Base-by-base conservation (phyloP, 148 eudicot genomes). In the Camellia japonica region DNA sequence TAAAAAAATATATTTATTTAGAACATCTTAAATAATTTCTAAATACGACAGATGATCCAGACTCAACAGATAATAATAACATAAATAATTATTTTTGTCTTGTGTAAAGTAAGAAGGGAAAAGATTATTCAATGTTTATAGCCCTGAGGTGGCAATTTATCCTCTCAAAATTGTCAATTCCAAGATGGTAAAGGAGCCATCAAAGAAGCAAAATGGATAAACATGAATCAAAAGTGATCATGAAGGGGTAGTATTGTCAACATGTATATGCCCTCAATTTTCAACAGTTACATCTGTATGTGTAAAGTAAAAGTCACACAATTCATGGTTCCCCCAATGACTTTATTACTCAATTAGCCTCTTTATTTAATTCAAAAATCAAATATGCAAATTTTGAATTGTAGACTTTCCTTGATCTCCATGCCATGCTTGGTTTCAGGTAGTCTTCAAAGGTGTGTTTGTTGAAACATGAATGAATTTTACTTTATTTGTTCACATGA, bases 301-400 rank as follows among this genome's bases (percentile, higher is more conserved):
- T 47, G 79, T 52, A 54, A 67, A 51, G 47, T 55, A 38, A 56
- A 74, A 77, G 51, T 51, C 62, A 77, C 73, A 77, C 20, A 44
- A 3, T 14, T 51, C 52, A 5, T 49, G 6, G 46, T 61, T 9
- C 19, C 42, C 69, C 79, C 42, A 52, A 61, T 38, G 51, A 51
- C 15, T 66, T 77, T 38, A 66, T 65, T 65, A 49, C 8, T 66
- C 41, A 41, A 15, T 41, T 66, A 23, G 44, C 60, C 59, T 12
- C 69, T 20, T 9, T 75, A 8, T 62, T 6, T 44, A 16, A 62
- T 62, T 76, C 79, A 62, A 63, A 75, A 4, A 3, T 69, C 46
- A 19, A 49, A 14, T 30, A 30, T 30, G 23, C 14, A 19, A 61
- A 61, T 54, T 66, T 65, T 64, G 61, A 77, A 77, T 63, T 54